A percentile compares a stretch with the other conserved stretches of the same genome.
These are phyloP conservation scores for Pichia cabralensis DNA, from an alignment of 805 yeast species.

Conservation along the genomic window DNA sequence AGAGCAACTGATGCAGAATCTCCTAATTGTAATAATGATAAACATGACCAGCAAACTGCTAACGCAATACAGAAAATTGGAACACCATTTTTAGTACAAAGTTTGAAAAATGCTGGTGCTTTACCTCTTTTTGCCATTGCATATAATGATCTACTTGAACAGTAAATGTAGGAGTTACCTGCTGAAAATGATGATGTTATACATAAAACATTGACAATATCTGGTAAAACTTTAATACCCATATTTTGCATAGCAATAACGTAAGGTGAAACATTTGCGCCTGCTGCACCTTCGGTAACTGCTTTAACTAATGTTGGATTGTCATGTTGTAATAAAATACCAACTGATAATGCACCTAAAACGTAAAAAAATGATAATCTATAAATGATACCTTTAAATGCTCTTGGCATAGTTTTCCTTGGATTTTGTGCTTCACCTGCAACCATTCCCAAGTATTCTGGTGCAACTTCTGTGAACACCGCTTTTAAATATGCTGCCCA, in stretches of 20 bases:
- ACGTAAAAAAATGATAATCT: constrained; percentile 60
- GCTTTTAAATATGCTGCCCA: constrained; percentile 62
- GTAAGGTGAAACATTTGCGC: constrained; percentile 74
- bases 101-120: constrained; percentile 59
- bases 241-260: constrained; percentile 73
- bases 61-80: constrained; percentile 32
- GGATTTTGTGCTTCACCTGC: constrained; percentile 66
- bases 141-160: constrained; percentile 58
- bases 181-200: constrained; percentile 72
- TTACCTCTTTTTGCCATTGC: constrained; percentile 63
- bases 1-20: constrained; percentile 20
- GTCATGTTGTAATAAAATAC: constrained; percentile 62
- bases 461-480: constrained; percentile 67
- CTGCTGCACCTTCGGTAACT: constrained; percentile 51
- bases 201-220: constrained; percentile 69
- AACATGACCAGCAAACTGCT: constrained; percentile 22
- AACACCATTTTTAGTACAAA: constrained; percentile 51
- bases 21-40: constrained; percentile 29
- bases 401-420: constrained; percentile 62
- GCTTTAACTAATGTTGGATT: constrained; percentile 53
- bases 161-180: constrained; percentile 71
- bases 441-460: constrained; percentile 76
- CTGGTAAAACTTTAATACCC: constrained; percentile 57
- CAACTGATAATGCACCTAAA: constrained; percentile 70
- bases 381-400: constrained; percentile 64